These are phyloP conservation scores for Rostrohypoxylon terebratum DNA, from an alignment of 495 filamentous ascomycete species.

Conservation along the genomic window DNA sequence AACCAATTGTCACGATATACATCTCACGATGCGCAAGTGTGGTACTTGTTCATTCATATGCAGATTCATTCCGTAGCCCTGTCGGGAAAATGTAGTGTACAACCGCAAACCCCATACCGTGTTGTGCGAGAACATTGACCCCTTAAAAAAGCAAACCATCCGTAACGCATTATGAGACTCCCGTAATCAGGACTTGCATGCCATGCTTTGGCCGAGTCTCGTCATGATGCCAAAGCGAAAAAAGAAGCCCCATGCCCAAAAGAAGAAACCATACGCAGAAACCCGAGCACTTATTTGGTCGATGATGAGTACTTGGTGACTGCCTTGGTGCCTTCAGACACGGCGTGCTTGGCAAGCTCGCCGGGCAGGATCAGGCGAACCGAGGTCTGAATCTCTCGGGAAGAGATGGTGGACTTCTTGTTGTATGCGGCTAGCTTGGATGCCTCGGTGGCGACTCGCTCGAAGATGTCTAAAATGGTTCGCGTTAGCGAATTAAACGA, in stretches of 20 bases:
- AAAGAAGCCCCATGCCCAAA: conserved; percentile 67
- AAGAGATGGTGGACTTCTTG: conserved; percentile 99
- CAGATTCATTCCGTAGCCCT: conserved; percentile 71
- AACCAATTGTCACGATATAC: background rate
- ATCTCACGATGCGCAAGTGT: background rate
- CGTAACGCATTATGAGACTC: conserved; percentile 89
- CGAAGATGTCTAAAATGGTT: conserved; percentile 86
- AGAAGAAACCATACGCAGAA: conserved; percentile 57
- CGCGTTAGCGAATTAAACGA: conserved; percentile 47
- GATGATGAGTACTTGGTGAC: conserved; percentile 99
- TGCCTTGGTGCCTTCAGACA: conserved; percentile 99
- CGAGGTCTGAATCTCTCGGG: conserved; percentile 99
- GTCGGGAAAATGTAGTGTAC: conserved; percentile 81
- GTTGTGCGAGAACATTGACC: conserved; percentile 71
- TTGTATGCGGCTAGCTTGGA: conserved; percentile 99
- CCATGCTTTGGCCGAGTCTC: conserved; percentile 68
- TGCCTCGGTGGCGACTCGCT: conserved; percentile 98
- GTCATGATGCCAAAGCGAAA: conserved; percentile 70
- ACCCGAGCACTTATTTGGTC: conserved; percentile 85
- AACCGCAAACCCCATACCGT: conserved; percentile 80
- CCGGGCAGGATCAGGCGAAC: conserved; percentile 97
- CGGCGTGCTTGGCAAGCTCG: conserved; percentile 99
- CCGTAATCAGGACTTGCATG: conserved; percentile 70
- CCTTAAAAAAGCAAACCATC: conserved; percentile 82
- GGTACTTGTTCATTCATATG: conserved; percentile 64